Percentiles rank a stretch among this genome's conserved stretches.
These are phyloP conservation scores for Aphanomyces stellatus DNA, from an alignment of 352 stramenopile species.

Conservation along the genomic window DNA sequence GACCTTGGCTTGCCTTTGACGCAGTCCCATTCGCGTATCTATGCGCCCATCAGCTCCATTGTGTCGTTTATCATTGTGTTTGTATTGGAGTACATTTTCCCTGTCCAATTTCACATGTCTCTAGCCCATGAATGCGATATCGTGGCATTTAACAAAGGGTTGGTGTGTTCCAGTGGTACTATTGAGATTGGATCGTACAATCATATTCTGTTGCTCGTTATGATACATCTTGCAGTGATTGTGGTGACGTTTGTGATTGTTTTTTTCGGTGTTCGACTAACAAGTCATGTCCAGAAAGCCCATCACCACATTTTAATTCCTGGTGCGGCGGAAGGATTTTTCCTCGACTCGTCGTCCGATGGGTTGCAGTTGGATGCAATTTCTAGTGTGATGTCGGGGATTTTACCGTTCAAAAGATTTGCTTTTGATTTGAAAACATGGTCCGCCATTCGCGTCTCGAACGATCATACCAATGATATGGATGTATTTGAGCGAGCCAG, in stretches of 20 bases:
- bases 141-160: not conserved
- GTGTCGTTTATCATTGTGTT: not conserved
- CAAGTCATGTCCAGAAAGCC: not conserved
- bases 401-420: not conserved
- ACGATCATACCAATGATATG: not conserved
- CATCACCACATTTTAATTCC: not conserved
- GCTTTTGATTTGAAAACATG: constrained; percentile 2
- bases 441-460: not conserved
- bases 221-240: not conserved
- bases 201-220: not conserved
- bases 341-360: not conserved
- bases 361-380: not conserved
- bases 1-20: not conserved
- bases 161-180: not conserved
- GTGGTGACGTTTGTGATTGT: not conserved
- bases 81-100: not conserved
- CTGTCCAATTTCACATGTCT: not conserved
- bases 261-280: not conserved
- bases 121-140: not conserved
- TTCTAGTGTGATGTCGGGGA: not conserved
- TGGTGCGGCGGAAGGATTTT: not conserved
- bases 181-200: not conserved
- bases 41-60: not conserved
- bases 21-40: not conserved
- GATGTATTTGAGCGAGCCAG: not conserved